phyloP scores from a whole-genome alignment of 2,329 filamentous ascomycete genomes.

The Aspergillus floridensis region DNA sequence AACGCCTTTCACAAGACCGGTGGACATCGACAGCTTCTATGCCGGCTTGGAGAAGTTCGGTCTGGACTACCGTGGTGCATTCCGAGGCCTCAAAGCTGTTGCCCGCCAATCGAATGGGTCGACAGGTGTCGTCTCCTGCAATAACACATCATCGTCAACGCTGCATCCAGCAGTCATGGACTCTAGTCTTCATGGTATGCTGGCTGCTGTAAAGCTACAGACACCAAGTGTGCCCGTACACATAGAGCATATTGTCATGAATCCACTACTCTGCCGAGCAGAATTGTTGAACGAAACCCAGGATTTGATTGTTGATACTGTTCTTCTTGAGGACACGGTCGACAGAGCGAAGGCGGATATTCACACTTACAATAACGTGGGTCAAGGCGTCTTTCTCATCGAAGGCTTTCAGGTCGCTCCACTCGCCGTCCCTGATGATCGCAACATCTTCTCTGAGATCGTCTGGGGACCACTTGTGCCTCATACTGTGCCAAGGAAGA shows the following conservation, averaged over 20 bases:
- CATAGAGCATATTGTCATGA: neutral
- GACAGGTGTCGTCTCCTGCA: neutral
- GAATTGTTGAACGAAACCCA: neutral
- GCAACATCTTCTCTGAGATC: slow-evolving; percentile 1
- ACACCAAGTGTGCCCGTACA: neutral
- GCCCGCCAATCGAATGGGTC: neutral
- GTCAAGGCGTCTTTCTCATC: neutral
- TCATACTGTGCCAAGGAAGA: neutral
- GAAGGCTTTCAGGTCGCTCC: slow-evolving; percentile 4
- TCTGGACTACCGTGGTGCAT: slow-evolving; percentile 2
- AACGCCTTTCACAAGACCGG: neutral
- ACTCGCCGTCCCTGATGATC: neutral
- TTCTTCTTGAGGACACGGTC: neutral
- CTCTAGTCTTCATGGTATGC: neutral
- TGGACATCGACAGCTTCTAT: slow-evolving; percentile 3
- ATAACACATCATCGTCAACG: neutral
- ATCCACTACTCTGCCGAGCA: neutral
- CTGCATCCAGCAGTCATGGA: neutral
- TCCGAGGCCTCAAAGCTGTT: slow-evolving; percentile 1
- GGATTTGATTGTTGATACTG: neutral
- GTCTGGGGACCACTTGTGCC: slow-evolving; percentile 1
- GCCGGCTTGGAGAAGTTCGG: neutral
- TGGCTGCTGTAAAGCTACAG: neutral
- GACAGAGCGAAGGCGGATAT: neutral
- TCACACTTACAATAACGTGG: neutral